Evolutionary conservation across 768 basidiomycete species (phyloP), one percentile per base, ranked within the genome.

Genomic region (Pleurotus giganteus): DNA sequence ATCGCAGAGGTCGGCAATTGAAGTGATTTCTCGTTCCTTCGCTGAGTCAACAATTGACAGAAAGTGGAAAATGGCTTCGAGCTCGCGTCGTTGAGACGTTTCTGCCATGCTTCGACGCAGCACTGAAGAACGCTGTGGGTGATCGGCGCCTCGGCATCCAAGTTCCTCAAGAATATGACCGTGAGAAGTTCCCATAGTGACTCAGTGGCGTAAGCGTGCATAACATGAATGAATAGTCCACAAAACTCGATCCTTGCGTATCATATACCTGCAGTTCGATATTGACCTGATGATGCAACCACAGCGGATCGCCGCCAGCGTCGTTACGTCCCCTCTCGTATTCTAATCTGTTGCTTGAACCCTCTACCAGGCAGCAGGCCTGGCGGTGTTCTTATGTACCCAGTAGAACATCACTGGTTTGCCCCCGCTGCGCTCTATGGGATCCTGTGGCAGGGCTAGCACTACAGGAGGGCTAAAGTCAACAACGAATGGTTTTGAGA

Each of bases 41-140:
- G 81, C 69, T 46, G 93, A 82, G 46, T 80, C 69, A 66, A 93
- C 92, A 17, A 86, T 85, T 3, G 82, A 72, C 58, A 94, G 86
- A 74, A 92, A 94, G 53, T 86, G 79, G 69, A 90, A 74, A 74
- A 94, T 92, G 4, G 91, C 91, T 58, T 86, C 81, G 55, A 89
- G 77, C 69, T 94, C 90, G 65, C 84, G 83, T 56, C 70, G 69
- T 63, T 76, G 68, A 2, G 71, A 60, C 19, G 63, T 59, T 44
- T 77, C 74, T 34, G 71, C 61, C 74, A 75, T 76, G 51, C 31
- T 12, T 8, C 2, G 34, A 8, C 32, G 19, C 8, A 17, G 39
- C n/a, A 11, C n/a, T n/a, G n/a, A 19, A n/a, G 12, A 19, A 41
- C 39, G 5, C 12, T 17, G 12, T 7, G 19, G 39, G 39, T 19